Evolutionary conservation across 257 asterid species (phyloP).

Genomic region (Fraxinus anomala): DNA sequence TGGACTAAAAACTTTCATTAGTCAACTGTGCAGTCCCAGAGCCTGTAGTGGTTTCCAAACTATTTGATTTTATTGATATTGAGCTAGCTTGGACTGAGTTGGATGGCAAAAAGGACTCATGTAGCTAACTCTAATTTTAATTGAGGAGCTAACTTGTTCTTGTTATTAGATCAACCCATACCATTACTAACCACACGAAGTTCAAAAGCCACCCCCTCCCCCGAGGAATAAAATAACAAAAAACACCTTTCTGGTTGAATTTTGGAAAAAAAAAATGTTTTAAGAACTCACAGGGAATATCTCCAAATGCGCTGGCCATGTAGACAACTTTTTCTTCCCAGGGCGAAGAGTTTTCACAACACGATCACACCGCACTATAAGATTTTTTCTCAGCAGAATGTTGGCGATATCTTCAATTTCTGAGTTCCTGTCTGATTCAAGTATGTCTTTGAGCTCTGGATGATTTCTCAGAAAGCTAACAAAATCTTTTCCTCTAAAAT

Average conservation of each 20-base stretch:
- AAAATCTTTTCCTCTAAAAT: conserved; percentile 93
- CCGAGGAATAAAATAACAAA: neutral
- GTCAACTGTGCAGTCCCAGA: neutral
- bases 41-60: neutral
- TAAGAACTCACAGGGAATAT: conserved; percentile 67
- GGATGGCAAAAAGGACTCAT: neutral
- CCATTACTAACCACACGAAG: neutral
- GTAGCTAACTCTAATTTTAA: neutral
- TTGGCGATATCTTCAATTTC: conserved; percentile 84
- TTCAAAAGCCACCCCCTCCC: neutral
- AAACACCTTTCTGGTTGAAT: neutral
- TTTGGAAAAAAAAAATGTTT: neutral
- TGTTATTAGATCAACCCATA: neutral
- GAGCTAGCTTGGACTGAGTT: neutral
- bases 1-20: neutral
- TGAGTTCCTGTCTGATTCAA: conserved; percentile 70
- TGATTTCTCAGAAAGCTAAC: conserved; percentile 77
- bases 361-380: conserved; percentile 90
- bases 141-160: neutral
- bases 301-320: conserved; percentile 98
- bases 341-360: conserved; percentile 95
- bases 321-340: conserved; percentile 88
- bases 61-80: too few species aligned
- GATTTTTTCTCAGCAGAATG: conserved; percentile 73
- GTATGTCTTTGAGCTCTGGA: conserved; percentile 72